These are phyloP conservation scores for Salix viminalis DNA, from an alignment of 345 rosid species.

Conservation along the genomic window DNA sequence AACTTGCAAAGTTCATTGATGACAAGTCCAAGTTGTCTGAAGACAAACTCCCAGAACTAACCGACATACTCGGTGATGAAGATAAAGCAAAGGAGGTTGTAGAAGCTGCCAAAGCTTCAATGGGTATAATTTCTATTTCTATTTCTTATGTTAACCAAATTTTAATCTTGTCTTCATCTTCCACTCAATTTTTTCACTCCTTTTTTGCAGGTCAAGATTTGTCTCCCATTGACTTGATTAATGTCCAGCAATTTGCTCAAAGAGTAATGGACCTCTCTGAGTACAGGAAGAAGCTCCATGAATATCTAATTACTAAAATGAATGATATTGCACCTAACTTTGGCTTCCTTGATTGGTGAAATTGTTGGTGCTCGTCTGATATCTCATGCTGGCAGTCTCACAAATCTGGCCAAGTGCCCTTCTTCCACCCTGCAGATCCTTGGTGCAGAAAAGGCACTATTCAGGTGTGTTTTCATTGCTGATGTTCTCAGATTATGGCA, in stretches of 20 bases:
- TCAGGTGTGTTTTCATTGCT: slow-evolving; percentile 51
- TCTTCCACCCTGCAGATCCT: slow-evolving; percentile 98
- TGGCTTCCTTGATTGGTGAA: slow-evolving; percentile 89
- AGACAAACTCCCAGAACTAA: slow-evolving; percentile 51
- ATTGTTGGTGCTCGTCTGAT: slow-evolving; percentile 90
- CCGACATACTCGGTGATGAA: slow-evolving; percentile 83
- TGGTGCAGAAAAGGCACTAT: slow-evolving; percentile 92
- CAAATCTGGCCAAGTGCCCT: slow-evolving; percentile 94
- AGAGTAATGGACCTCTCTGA: slow-evolving; percentile 79
- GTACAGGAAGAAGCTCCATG: slow-evolving; percentile 81
- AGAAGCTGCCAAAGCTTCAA: slow-evolving; percentile 95
- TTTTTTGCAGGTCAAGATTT: slow-evolving; percentile 69
- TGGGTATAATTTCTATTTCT: slow-evolving; percentile 50
- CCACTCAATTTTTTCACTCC: slow-evolving; percentile 3
- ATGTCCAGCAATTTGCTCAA: slow-evolving; percentile 76
- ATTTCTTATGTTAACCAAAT: not conserved
- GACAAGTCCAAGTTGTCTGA: slow-evolving; percentile 70
- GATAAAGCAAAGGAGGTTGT: slow-evolving; percentile 83
- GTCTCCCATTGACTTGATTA: slow-evolving; percentile 77
- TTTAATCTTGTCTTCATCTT: not conserved
- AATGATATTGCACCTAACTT: slow-evolving; percentile 86
- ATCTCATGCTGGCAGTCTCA: slow-evolving; percentile 97
- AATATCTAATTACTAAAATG: slow-evolving; percentile 85
- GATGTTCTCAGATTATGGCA: not conserved
- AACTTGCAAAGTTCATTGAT: slow-evolving; percentile 60